These are phyloP conservation scores for Leucocoprinus leucothites DNA, from an alignment of 768 basidiomycete species.

Conservation along the genomic window DNA sequence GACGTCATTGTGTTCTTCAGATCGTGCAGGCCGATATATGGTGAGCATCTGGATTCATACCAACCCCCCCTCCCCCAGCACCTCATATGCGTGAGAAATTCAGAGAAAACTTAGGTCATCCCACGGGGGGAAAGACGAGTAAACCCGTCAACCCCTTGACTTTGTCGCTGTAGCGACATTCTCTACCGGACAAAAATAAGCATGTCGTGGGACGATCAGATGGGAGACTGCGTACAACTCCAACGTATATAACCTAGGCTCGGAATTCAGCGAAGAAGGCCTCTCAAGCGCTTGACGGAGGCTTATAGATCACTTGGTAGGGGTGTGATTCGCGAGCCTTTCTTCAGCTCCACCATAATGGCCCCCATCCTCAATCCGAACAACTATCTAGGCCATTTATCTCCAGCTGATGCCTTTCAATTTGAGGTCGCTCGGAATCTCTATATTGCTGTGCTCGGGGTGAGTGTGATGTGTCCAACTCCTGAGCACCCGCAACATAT, in stretches of 20 bases:
- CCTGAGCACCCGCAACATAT: too few species aligned
- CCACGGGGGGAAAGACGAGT: too few species aligned
- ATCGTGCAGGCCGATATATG: too few species aligned
- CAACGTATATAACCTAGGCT: too few species aligned
- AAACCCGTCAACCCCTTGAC: too few species aligned
- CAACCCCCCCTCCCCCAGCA: too few species aligned
- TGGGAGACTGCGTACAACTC: too few species aligned
- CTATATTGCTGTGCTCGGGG: constrained; percentile 9
- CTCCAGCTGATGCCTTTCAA: constrained; percentile 2
- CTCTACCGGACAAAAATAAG: background rate
- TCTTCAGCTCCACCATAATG: background rate
- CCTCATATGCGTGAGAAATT: too few species aligned
- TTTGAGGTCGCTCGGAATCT: constrained; percentile 8
- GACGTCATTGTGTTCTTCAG: too few species aligned
- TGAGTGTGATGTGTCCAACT: background rate
- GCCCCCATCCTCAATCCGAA: constrained; percentile 3
- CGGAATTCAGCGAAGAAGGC: background rate
- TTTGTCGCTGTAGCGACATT: too few species aligned
- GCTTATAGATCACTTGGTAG: background rate
- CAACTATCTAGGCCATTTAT: constrained; percentile 5
- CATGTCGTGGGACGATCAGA: background rate
- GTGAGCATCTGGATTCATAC: too few species aligned
- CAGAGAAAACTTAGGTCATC: too few species aligned
- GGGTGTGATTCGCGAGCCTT: background rate
- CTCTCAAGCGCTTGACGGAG: background rate